Base-by-base conservation (phyloP, 176 grass and related monocot genomes). In the Raddia guianensis region DNA sequence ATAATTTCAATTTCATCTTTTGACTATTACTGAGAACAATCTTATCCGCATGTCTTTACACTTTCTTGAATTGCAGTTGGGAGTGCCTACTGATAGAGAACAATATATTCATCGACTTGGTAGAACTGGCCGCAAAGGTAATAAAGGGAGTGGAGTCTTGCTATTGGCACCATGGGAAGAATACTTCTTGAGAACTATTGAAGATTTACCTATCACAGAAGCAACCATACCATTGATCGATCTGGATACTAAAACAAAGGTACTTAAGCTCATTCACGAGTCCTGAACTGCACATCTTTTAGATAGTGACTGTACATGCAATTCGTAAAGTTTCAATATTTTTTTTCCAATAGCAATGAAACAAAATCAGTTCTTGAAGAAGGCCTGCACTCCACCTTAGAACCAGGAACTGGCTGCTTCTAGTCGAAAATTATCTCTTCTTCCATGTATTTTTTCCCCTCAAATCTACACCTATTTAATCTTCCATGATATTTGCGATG, bases 61-160 rank as follows among this genome's bases (percentile, higher is more conserved):
- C 68, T 58, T 6, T 67, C 82, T 27, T 27, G 27, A 27, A 35
- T 79, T 78, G 54, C 79, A 96, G 93, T 84, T 96, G 72, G 93
- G 93, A n/a, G 93, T 92, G 44, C 95, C 95, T 55, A 76, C 83
- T 66, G 94, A 94, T 66, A 92, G 94, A 87, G 94, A 97, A 40
- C 94, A 94, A 86, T 97, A 97, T 80, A 97, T 98, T 42, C 95
- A 98, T 84, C 88, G 95, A 90, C 92, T 98, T 89, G 95, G 95
- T 83, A 98, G 92, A 89, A 98, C 90, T 75, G 95, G 95, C n/a
- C 87, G 95, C 66, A 91, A 67, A 94, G 94, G 94, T 69, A 91
- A 92, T 9, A 89, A 97, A 77, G 94, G 94, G 74, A 76, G 79
- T 13, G 95, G 94, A 66, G 72, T 94, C 71, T 77, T 97, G 70